These are phyloP conservation scores for Vitis vinifera DNA, from an alignment of 164 flowering plant genomes.

Conservation along the genomic window DNA sequence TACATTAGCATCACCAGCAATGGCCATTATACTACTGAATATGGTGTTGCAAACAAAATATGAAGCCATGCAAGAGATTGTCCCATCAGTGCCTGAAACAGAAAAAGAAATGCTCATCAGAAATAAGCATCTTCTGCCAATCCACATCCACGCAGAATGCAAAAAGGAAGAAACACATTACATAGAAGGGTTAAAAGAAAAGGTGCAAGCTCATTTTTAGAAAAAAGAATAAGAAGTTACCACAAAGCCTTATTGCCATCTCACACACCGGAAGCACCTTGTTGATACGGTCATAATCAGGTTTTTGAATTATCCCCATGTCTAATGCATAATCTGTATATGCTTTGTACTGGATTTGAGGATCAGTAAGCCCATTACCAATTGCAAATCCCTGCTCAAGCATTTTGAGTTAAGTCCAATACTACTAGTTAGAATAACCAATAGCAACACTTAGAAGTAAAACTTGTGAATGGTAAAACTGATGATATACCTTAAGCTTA, in stretches of 20 bases:
- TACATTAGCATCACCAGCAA: slow-evolving; percentile 61
- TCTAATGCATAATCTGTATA: slow-evolving; percentile 75
- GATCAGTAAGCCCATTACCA: slow-evolving; percentile 82
- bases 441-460: not conserved
- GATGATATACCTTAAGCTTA: slow-evolving; percentile 52
- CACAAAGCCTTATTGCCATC: slow-evolving; percentile 55
- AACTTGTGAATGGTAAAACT: not conserved
- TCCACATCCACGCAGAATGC: not conserved
- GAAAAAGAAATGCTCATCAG: not conserved
- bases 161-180: not conserved
- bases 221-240: slow-evolving; percentile 26
- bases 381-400: slow-evolving; percentile 73
- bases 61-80: slow-evolving; percentile 56
- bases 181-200: not conserved
- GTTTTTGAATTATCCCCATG: slow-evolving; percentile 47
- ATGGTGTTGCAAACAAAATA: slow-evolving; percentile 52
- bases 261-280: slow-evolving; percentile 50
- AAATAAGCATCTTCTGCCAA: not conserved
- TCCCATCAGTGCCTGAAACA: slow-evolving; percentile 59
- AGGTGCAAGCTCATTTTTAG: not conserved
- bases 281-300: slow-evolving; percentile 41
- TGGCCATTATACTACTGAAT: slow-evolving; percentile 46
- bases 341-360: slow-evolving; percentile 66
- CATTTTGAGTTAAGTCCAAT: not conserved
- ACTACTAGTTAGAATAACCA: not conserved